A percentile compares a stretch with the other conserved stretches of the same genome.
Conservation (phyloP, 441 rosid species). For the Arabidopsis lyrata region DNA sequence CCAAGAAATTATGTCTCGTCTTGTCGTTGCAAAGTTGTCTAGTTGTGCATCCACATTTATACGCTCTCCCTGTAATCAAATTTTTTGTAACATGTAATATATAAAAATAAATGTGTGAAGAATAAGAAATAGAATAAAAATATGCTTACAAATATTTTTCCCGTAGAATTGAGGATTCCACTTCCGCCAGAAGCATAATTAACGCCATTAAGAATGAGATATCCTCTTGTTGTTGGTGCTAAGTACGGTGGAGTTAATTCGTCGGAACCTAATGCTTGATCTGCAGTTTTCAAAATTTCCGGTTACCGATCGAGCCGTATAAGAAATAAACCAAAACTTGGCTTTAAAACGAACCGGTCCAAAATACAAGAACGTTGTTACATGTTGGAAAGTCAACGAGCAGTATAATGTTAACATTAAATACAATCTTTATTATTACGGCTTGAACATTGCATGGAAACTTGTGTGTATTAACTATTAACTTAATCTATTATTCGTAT, state of each 20-base stretch:
- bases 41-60: slow-evolving; percentile 76
- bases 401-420: slow-evolving; percentile 1
- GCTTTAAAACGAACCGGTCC: slow-evolving; percentile 18
- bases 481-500: no score
- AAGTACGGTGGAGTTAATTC: slow-evolving; percentile 74
- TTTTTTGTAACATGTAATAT: background rate
- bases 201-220: slow-evolving; percentile 64
- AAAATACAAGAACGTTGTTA: slow-evolving; percentile 42
- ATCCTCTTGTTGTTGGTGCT: slow-evolving; percentile 74
- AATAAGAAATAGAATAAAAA: background rate
- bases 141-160: slow-evolving; percentile 72
- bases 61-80: slow-evolving; percentile 57
- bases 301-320: background rate
- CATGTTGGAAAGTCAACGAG: background rate
- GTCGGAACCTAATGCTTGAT: slow-evolving; percentile 61
- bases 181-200: slow-evolving; percentile 95
- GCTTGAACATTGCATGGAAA: slow-evolving; percentile 15
- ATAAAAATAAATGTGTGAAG: background rate
- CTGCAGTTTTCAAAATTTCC: slow-evolving; percentile 46
- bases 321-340: background rate
- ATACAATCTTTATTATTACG: slow-evolving; percentile 19
- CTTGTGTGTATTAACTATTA: no score
- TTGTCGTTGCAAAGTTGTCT: slow-evolving; percentile 72
- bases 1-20: slow-evolving; percentile 60
- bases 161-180: slow-evolving; percentile 88